Evolutionary conservation across 2,329 filamentous ascomycete genomes (phyloP).

Genomic region (Orbilia ellipsospora): DNA sequence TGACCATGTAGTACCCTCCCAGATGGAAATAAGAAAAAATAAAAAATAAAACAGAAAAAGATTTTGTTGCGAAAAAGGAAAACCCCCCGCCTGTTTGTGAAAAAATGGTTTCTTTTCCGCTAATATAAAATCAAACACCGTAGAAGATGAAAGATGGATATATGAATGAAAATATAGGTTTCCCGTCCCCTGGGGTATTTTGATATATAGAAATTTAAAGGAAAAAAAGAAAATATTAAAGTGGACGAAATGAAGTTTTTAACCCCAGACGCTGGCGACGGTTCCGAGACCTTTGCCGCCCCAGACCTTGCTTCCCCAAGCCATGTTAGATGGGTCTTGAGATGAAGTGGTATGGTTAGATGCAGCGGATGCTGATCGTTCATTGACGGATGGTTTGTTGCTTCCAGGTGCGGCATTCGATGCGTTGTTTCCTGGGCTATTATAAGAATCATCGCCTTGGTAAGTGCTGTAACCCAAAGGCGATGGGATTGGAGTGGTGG

Average conservation of each 20-base stretch:
- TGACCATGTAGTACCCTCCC: slow-evolving; percentile 56
- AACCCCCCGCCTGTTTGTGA: slow-evolving; percentile 44
- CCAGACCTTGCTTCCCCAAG: slow-evolving; percentile 59
- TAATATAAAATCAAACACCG: slow-evolving; percentile 56
- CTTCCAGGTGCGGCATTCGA: slow-evolving; percentile 61
- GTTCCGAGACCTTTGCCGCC: slow-evolving; percentile 59
- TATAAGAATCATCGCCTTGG: slow-evolving; percentile 66
- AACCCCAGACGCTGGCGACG: slow-evolving; percentile 59
- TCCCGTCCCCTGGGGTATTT: slow-evolving; percentile 45
- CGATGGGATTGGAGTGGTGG: slow-evolving; percentile 91
- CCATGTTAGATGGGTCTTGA: slow-evolving; percentile 57
- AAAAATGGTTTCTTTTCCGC: slow-evolving; percentile 52
- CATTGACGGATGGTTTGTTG: slow-evolving; percentile 56
- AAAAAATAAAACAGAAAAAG: slow-evolving; percentile 31
- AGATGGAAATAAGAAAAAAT: slow-evolving; percentile 54
- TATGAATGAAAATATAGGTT: slow-evolving; percentile 53
- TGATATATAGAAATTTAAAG: slow-evolving; percentile 26
- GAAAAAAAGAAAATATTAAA: slow-evolving; percentile 18
- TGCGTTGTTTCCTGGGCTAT: slow-evolving; percentile 62
- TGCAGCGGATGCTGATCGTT: slow-evolving; percentile 59
- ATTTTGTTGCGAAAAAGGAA: slow-evolving; percentile 46
- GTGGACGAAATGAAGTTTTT: slow-evolving; percentile 27
- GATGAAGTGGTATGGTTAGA: slow-evolving; percentile 58
- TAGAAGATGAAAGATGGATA: slow-evolving; percentile 55
- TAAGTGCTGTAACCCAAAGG: slow-evolving; percentile 78